phyloP scores from a whole-genome alignment of 176 grass and related monocot genomes.

The Oryza meyeriana region DNA sequence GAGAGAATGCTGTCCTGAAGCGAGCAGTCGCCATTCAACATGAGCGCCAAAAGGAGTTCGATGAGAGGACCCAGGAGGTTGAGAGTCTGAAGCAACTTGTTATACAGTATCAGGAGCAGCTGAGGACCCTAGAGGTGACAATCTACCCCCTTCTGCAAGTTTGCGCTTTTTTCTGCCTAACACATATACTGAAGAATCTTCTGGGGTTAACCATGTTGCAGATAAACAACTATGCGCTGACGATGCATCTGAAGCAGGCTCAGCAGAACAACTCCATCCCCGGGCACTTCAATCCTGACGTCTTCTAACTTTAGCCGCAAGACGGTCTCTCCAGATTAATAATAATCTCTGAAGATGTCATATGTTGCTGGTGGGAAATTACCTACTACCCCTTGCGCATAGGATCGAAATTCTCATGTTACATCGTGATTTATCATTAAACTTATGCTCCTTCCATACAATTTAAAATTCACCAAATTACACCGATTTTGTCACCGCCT shows the following conservation, averaged over 20 bases:
- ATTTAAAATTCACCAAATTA: not conserved
- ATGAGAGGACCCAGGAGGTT: conserved; percentile 56
- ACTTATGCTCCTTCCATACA: not conserved
- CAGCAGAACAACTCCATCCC: conserved; percentile 76
- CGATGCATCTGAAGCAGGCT: conserved; percentile 81
- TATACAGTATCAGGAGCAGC: conserved; percentile 77
- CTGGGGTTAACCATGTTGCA: conserved; percentile 12
- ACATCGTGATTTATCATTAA: not conserved
- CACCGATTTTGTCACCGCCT: not conserved
- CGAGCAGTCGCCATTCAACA: conserved; percentile 83
- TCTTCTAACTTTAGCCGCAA: conserved; percentile 39
- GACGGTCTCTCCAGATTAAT: not conserved
- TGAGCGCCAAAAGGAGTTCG: conserved; percentile 74
- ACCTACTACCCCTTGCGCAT: not conserved
- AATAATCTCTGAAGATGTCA: conserved; percentile 16
- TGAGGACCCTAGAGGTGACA: conserved; percentile 75
- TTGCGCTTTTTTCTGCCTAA: not conserved
- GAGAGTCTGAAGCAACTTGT: conserved; percentile 74
- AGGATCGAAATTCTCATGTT: not conserved
- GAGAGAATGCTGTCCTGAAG: conserved; percentile 71
- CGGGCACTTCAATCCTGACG: conserved; percentile 67
- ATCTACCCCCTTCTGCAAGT: not conserved
- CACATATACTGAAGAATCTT: not conserved
- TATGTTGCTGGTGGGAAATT: conserved; percentile 7
- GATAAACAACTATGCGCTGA: conserved; percentile 83